Conservation (phyloP, 805 yeast species). For the Suhomyces sp. region DNA sequence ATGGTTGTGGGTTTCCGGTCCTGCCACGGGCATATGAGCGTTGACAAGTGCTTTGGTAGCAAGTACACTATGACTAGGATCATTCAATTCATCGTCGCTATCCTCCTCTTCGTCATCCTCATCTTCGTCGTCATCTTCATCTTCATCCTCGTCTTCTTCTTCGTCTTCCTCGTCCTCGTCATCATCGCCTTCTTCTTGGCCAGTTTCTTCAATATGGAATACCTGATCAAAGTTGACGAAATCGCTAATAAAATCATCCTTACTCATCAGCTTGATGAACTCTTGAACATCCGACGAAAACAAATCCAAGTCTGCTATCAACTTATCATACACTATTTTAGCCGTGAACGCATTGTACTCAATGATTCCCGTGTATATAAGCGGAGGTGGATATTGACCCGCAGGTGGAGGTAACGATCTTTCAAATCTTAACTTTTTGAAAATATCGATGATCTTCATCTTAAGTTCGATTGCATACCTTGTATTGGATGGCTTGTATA, state of each 20-base stretch:
- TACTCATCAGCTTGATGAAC: slow-evolving; percentile 17
- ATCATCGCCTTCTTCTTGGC: slow-evolving; percentile 13
- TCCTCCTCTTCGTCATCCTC: slow-evolving; percentile 11
- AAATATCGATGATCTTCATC: slow-evolving; percentile 16
- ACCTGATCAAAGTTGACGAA: slow-evolving; percentile 26
- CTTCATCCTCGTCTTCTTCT: slow-evolving; percentile 11
- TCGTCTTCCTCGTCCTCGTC: slow-evolving; percentile 13
- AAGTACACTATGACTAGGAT: slow-evolving; percentile 7
- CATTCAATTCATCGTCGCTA: slow-evolving; percentile 12
- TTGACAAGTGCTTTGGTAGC: slow-evolving; percentile 3
- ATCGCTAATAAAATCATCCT: slow-evolving; percentile 29
- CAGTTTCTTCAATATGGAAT: slow-evolving; percentile 11
- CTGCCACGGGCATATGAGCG: too few relatives aligned
- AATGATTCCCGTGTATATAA: slow-evolving; percentile 3
- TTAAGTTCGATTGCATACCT: slow-evolving; percentile 14
- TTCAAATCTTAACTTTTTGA: slow-evolving; percentile 16
- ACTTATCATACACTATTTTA: slow-evolving; percentile 23
- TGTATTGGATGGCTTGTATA: slow-evolving; percentile 13
- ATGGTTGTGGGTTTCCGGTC: slow-evolving; percentile 6
- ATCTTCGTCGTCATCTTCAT: slow-evolving; percentile 11
- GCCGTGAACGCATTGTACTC: slow-evolving; percentile 22
- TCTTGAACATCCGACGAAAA: slow-evolving; percentile 19
- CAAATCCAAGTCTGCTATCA: slow-evolving; percentile 14
- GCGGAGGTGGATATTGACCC: slow-evolving; percentile 5
- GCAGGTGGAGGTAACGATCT: slow-evolving; percentile 10